Conservation (phyloP, 495 filamentous ascomycete genomes). For the Articulospora tetracladia region DNA sequence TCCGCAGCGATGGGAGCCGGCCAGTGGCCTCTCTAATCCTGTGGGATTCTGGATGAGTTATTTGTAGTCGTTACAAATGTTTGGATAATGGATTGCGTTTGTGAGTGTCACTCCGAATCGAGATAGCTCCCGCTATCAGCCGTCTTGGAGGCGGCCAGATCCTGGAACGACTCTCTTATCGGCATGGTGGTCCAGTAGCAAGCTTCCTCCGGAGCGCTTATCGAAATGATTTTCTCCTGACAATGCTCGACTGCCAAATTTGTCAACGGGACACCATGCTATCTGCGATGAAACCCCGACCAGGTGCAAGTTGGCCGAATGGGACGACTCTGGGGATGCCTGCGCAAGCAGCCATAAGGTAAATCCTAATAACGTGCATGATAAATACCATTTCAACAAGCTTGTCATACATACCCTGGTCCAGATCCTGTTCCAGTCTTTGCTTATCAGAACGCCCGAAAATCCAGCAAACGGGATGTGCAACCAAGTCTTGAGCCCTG, state of each 20-base stretch:
- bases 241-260: neutral
- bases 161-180: neutral
- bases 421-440: neutral
- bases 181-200: neutral
- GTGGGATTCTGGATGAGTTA: too few relatives aligned
- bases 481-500: neutral
- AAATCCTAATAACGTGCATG: neutral
- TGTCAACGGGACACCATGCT: neutral
- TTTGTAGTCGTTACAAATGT: neutral
- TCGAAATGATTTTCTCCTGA: neutral
- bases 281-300: neutral
- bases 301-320: neutral
- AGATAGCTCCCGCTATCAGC: slow-evolving; percentile 1
- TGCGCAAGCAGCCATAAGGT: neutral
- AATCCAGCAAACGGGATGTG: neutral
- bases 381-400: neutral
- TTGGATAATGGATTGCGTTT: neutral
- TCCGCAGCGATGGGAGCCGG: too few relatives aligned
- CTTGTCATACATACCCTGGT: neutral
- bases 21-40: too few relatives aligned
- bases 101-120: neutral
- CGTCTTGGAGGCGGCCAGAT: neutral
- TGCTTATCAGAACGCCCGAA: neutral
- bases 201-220: neutral
- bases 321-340: neutral